Evolutionary conservation across 2,329 filamentous ascomycete genomes (phyloP), one percentile per base, ranked within the genome.

Genomic region (Cordyceps cicadae): DNA sequence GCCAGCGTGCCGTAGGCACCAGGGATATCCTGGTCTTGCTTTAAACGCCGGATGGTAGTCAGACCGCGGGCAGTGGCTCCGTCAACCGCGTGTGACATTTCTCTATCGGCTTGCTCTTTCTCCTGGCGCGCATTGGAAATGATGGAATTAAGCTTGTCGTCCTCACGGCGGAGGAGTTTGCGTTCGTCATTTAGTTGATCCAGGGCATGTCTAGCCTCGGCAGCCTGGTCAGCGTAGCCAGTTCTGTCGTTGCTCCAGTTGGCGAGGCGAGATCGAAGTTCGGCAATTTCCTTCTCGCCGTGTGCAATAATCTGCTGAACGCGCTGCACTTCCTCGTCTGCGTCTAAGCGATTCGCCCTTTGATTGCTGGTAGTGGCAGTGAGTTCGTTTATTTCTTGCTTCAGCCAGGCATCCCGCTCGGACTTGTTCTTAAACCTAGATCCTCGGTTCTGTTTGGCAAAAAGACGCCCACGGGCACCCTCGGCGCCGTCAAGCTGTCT

Each of bases 1-100:
- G 93, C 92, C 43, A 99, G 75, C 0, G 92, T 96, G 54, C 95
- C 94, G 70, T 96, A 95, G 1, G 94, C 91, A 29, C 94, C 94
- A 1, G 88, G 83, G 6, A 97, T 84, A 62, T 91, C 85, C 64
- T 88, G 80, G 66, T 95, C 87, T 53, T 85, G 83, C 74, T 92
- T 93, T 67, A 97, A 82, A 49, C 89, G 86, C 59, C 91, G 87
- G 19, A 99, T 88, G 3, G 90, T 88, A n/a, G 90, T 89, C 51
- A 99, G 80, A 68, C 93, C 94, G 54, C 89, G 85, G 61, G 90
- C 88, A 5, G 92, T 97, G 60, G 89, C 88, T 63, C 89, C 85
- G 70, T 99, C 94, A 86, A 97, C 95, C 69, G 91, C 88, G 45
- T 92, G 86, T 2, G 88, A 87, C 17, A 97, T 79, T 63, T 84